Conservation (phyloP, 1,139 yeast species). For the Scheffersomyces stambukii region DNA sequence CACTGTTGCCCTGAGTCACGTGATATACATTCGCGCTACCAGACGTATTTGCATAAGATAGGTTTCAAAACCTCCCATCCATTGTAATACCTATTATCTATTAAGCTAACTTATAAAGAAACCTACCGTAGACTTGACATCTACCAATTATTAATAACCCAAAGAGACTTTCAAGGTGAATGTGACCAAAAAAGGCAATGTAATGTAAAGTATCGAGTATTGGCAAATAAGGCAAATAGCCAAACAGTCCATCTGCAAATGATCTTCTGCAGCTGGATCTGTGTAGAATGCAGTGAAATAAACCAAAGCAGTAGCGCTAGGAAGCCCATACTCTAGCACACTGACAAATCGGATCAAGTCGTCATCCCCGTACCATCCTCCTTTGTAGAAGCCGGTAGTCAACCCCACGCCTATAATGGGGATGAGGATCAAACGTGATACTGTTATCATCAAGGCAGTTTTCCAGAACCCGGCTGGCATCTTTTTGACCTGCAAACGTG, state of each 20-base stretch:
- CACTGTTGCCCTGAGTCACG: no score
- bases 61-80: no score
- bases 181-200: constrained; percentile 65
- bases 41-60: no score
- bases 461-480: constrained; percentile 74
- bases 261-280: constrained; percentile 55
- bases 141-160: constrained; percentile 12
- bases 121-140: no score
- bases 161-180: constrained; percentile 46
- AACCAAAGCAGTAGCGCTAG: constrained; percentile 81
- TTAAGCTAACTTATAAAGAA: no score
- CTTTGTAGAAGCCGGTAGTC: constrained; percentile 39
- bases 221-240: constrained; percentile 71
- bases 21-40: no score
- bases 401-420: constrained; percentile 47
- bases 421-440: constrained; percentile 29
- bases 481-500: constrained; percentile 57
- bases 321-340: constrained; percentile 73
- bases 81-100: no score
- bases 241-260: constrained; percentile 77
- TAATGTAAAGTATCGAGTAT: constrained; percentile 54
- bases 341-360: constrained; percentile 55
- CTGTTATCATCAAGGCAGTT: constrained; percentile 38
- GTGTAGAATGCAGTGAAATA: constrained; percentile 84
- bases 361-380: constrained; percentile 53